phyloP scores from a whole-genome alignment of 2,329 filamentous ascomycete genomes.

The Proliferodiscus dingleyae region DNA sequence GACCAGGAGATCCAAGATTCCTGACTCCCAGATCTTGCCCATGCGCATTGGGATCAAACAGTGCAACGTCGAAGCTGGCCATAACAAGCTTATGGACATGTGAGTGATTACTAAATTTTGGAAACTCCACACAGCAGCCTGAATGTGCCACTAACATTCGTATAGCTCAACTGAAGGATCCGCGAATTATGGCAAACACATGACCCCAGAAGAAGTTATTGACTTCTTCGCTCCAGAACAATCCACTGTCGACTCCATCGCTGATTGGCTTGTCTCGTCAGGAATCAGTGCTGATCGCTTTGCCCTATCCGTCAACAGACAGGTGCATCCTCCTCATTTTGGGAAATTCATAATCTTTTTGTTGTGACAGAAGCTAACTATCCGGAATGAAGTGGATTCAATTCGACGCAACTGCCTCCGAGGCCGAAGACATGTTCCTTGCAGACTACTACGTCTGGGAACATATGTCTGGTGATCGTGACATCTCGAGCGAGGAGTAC shows the following conservation, averaged over 20 bases:
- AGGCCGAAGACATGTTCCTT: constrained; percentile 32
- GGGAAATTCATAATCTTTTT: neutral
- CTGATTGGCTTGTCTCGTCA: constrained; percentile 30
- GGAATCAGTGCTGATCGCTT: constrained; percentile 31
- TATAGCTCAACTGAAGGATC: constrained; percentile 35
- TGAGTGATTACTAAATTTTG: constrained; percentile 13
- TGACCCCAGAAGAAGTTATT: constrained; percentile 30
- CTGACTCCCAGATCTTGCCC: constrained; percentile 30
- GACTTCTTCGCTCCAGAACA: constrained; percentile 34
- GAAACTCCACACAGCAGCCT: neutral
- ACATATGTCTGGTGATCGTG: constrained; percentile 43
- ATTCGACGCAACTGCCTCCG: constrained; percentile 32
- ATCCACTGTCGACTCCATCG: constrained; percentile 28
- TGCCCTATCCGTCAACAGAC: constrained; percentile 33
- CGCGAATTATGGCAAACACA: constrained; percentile 32
- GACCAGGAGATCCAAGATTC: constrained; percentile 19
- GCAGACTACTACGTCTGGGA: constrained; percentile 55
- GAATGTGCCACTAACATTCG: constrained; percentile 5
- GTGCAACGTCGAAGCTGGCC: constrained; percentile 39
- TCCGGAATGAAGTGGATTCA: constrained; percentile 30
- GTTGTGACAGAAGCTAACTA: neutral
- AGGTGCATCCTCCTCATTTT: too few relatives aligned
- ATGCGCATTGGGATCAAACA: constrained; percentile 44
- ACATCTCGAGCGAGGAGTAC: constrained; percentile 35
- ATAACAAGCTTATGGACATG: constrained; percentile 39